Evolutionary conservation across 176 grass and related monocot genomes (phyloP).

Genomic region (Pontederia paniculata): DNA sequence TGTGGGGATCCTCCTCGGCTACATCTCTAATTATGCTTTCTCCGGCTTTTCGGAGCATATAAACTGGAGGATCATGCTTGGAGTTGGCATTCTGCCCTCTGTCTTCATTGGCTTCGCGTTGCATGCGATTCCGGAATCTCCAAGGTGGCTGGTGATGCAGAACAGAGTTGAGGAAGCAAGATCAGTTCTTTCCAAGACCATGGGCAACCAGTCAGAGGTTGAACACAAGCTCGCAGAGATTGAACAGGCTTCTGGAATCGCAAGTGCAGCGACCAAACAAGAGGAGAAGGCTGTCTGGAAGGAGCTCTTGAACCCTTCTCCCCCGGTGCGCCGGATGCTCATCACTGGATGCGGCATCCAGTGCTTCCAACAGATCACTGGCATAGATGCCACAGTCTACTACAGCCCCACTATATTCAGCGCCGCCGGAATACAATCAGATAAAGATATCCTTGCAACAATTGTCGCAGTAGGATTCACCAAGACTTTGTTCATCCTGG

Average conservation of each 20-base stretch:
- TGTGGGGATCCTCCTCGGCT: conserved; percentile 63
- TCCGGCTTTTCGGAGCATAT: conserved; percentile 40
- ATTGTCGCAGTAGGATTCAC: conserved; percentile 51
- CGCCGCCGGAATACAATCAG: conserved; percentile 37
- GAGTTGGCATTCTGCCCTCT: conserved; percentile 50
- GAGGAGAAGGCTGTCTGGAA: conserved; percentile 31
- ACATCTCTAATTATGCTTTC: conserved; percentile 54
- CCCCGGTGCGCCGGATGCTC: conserved; percentile 40
- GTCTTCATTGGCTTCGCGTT: conserved; percentile 50
- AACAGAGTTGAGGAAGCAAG: conserved; percentile 23
- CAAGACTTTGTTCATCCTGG: conserved; percentile 52
- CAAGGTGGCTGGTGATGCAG: conserved; percentile 66
- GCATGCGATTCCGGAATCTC: conserved; percentile 57
- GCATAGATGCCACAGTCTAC: conserved; percentile 58
- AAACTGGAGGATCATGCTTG: conserved; percentile 52
- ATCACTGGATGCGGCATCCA: conserved; percentile 44
- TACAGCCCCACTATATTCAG: conserved; percentile 71
- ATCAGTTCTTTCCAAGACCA: conserved; percentile 41
- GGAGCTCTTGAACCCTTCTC: conserved; percentile 48
- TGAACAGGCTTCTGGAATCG: conserved; percentile 25
- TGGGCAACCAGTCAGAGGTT: conserved; percentile 27
- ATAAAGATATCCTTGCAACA: conserved; percentile 46
- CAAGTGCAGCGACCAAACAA: not conserved
- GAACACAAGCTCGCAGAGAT: conserved; percentile 45
- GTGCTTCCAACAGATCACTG: conserved; percentile 66